Evolutionary conservation across 345 rosid genomes (phyloP), one percentile per base, ranked within the genome.

Genomic region (Rhizophora apiculata): DNA sequence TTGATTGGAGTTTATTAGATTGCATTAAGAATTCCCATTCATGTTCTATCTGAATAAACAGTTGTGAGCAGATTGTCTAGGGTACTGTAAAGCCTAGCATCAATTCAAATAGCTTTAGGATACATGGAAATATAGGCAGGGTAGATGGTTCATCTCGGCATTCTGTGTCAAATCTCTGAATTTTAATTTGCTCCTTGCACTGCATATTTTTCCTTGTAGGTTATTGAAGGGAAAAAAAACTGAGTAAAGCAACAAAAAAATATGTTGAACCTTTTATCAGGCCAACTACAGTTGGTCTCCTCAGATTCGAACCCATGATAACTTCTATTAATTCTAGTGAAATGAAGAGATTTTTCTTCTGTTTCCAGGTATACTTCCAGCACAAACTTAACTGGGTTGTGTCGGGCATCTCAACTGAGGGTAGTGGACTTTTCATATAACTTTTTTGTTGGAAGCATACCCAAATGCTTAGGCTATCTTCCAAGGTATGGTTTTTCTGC

Each of bases 351-450:
- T 24, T 56, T 56, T 9, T 56, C 29, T 46, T 60, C 29, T 34
- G 62, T 10, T 26, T 72, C 72, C 79, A 95, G 97, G 93, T 87
- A 71, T 79, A 74, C 96, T 64, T 84, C 88, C 63, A 77, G 66
- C 74, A 65, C 87, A 79, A 86, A 83, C 67, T 51, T 64, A 60
- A 89, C 84, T 54, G 94, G 94, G 67, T 74, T 95, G 70, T 95
- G 99, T 85, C 85, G 78, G 73, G 82, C 87, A 65, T 83, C 96
- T 76, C 85, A 60, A 66, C 78, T 92, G 64, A 84, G 84, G 82
- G 87, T 81, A 57, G 97, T 84, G 8, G 97, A 95, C 79, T 87
- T 95, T 74, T 90, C 99, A 8, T 90, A 72, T 76, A 95, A 95
- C 84, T 95, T 87, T 81, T 86, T 95, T 29, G 82, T 74, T 64